phyloP scores from a whole-genome alignment of 2,329 filamentous ascomycete genomes.

The Arthrinium phaeospermum region DNA sequence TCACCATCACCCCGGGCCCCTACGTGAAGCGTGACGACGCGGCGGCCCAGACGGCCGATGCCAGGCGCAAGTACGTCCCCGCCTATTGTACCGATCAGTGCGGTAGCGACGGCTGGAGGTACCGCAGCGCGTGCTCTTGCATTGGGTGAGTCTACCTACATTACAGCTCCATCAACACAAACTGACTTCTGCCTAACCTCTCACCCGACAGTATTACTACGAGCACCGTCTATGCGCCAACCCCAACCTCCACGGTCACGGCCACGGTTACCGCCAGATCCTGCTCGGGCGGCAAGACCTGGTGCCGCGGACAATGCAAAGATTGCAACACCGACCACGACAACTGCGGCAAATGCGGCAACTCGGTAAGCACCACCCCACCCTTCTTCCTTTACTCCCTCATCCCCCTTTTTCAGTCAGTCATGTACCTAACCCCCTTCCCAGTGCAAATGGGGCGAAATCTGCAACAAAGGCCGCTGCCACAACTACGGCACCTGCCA shows the following conservation, averaged over 20 bases:
- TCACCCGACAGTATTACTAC: background rate
- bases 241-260: background rate
- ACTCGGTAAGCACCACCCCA: background rate
- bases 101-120: background rate
- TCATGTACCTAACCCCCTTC: background rate
- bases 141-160: background rate
- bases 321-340: background rate
- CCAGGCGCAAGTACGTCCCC: background rate
- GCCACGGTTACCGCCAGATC: background rate
- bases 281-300: background rate
- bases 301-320: background rate
- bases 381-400: background rate
- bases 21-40: background rate
- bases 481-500: background rate
- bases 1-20: background rate
- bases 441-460: background rate
- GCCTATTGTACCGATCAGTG: background rate
- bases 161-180: too few relatives aligned
- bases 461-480: background rate
- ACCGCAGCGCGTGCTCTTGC: background rate
- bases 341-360: slow-evolving; percentile 4
- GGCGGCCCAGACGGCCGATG: background rate
- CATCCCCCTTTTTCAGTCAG: background rate
- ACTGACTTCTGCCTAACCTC: background rate
- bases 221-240: background rate